Base-by-base conservation (phyloP, 164 flowering plant species). In the Magnolia kwangsiensis region DNA sequence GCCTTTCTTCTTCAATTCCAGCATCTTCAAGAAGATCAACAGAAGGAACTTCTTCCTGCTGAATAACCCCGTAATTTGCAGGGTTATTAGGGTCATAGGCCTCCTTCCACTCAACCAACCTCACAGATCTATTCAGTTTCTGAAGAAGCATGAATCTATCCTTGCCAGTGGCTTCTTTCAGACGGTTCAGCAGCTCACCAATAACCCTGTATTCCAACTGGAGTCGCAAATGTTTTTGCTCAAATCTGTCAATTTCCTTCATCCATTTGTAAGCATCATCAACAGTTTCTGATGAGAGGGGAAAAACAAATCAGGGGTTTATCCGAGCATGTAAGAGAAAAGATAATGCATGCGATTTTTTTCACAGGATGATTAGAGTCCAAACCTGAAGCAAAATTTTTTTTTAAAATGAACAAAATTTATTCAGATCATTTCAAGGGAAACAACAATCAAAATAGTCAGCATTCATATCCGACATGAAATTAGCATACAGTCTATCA, bases 61-160 rank as follows among this genome's bases (percentile, higher is more conserved):
- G 82, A 72, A 93, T 86, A 73, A 87, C 81, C 49, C 95, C 97
- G 85, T 87, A 95, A 80, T 95, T 95, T 5, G 86, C 87, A 70
- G 97, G 95, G 77, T 95, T 86, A 58, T 90, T 90, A 27, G 98
- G 98, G 80, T 96, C 99, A 86, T 81, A 90, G 50, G 87, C 86
- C 78, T 92, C 95, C 84, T 87, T 92, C 95, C 93, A 88, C 72
- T 92, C 83, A 67, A 89, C 85, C 79, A 96, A 55, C 73, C 91
- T 85, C 82, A 91, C 77, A n/a, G 98, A 94, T 78, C 97, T 90
- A 72, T 92, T 92, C 74, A 94, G 64, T 78, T 94, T 96, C 31
- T 86, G 92, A 78, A 90, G 89, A 73, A 96, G 94, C 72, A 92
- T 81, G 78, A 96, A 96, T 69, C 86, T 91, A 0, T 75, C 77